These are phyloP conservation scores for Dothideomycetes sp. DNA, from an alignment of 2,329 filamentous ascomycete species.

Conservation along the genomic window DNA sequence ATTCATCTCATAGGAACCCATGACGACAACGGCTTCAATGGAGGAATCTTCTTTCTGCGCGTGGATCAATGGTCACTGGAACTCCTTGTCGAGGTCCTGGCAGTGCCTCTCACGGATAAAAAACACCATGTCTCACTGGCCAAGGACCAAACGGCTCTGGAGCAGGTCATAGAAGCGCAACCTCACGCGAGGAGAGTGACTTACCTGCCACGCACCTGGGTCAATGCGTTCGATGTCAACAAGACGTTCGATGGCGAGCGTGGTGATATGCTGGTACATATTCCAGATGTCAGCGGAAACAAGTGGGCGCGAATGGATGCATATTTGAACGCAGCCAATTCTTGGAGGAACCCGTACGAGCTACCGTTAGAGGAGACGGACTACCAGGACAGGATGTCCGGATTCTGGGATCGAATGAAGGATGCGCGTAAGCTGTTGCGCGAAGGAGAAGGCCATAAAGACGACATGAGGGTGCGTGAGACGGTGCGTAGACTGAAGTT, in stretches of 20 bases:
- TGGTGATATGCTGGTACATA: conserved; percentile 23
- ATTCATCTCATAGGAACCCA: conserved; percentile 20
- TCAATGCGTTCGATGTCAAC: conserved; percentile 28
- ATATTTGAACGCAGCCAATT: conserved; percentile 16
- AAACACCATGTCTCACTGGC: conserved; percentile 17
- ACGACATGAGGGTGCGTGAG: conserved; percentile 4
- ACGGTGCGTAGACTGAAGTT: conserved; percentile 1
- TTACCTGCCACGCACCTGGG: conserved; percentile 20
- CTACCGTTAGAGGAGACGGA: conserved; percentile 17
- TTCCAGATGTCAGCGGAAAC: conserved; percentile 19
- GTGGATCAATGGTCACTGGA: conserved; percentile 20
- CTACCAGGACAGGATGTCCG: conserved; percentile 16
- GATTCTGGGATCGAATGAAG: conserved; percentile 19
- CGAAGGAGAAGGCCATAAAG: conserved; percentile 6
- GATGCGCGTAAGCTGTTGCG: conserved; percentile 14
- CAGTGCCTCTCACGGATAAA: conserved; percentile 14
- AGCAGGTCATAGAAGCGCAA: conserved; percentile 13
- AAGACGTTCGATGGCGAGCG: conserved; percentile 18
- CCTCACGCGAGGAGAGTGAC: conserved; percentile 13
- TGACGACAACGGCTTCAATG: conserved; percentile 22
- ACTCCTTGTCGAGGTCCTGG: conserved; percentile 19
- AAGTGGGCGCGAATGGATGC: conserved; percentile 19
- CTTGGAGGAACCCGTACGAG: conserved; percentile 12
- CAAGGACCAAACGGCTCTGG: conserved; percentile 15
- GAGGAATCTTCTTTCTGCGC: conserved; percentile 25